phyloP scores from a whole-genome alignment of 345 rosid species.

The Anastatica hierochuntica region DNA sequence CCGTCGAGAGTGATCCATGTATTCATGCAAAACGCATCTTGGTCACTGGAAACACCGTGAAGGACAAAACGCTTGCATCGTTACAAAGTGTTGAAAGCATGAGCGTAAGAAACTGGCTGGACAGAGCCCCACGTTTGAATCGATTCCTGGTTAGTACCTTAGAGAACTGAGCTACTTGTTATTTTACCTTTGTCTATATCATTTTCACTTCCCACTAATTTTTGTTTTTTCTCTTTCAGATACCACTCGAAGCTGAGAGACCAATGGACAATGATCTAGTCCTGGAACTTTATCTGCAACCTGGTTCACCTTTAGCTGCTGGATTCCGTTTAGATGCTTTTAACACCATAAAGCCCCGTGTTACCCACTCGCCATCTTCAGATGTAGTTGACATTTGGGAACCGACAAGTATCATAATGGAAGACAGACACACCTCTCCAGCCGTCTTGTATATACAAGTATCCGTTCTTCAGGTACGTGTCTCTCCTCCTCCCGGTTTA shows the following conservation, averaged over 20 bases:
- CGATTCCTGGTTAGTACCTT: conserved; percentile 66
- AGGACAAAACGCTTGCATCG: conserved; percentile 30
- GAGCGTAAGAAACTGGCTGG: conserved; percentile 57
- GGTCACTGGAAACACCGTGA: conserved; percentile 55
- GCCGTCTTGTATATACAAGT: conserved; percentile 75
- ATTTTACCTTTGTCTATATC: neutral
- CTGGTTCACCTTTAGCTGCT: conserved; percentile 62
- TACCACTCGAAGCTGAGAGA: conserved; percentile 74
- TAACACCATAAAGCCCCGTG: conserved; percentile 62
- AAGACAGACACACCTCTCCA: conserved; percentile 70
- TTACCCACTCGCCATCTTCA: conserved; percentile 74
- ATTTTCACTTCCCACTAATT: conserved; percentile 1
- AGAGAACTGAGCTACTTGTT: neutral
- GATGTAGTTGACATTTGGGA: conserved; percentile 48
- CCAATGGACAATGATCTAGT: conserved; percentile 53
- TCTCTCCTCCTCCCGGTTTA: neutral
- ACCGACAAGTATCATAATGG: conserved; percentile 48
- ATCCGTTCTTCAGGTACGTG: conserved; percentile 68
- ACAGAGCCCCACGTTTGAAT: conserved; percentile 64
- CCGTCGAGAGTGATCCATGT: conserved; percentile 54
- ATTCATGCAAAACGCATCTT: conserved; percentile 81
- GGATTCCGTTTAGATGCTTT: conserved; percentile 91
- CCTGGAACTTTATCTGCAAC: conserved; percentile 73
- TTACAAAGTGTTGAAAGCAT: conserved; percentile 44
- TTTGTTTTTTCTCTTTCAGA: conserved; percentile 32